phyloP scores from a whole-genome alignment of 306 rosid species.

The Betula pendula region DNA sequence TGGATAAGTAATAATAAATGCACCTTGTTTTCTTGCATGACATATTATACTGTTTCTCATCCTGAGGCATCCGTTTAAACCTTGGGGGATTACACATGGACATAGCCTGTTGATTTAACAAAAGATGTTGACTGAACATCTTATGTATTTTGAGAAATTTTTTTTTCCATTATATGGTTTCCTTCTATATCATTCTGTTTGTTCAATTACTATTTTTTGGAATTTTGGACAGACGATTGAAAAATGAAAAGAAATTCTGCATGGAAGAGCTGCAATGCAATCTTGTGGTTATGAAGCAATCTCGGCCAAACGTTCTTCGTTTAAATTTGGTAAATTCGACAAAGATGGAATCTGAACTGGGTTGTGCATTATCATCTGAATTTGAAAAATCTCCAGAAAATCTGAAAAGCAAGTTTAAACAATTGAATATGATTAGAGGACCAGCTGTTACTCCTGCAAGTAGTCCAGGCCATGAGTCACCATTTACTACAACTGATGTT shows the following conservation, averaged over 20 bases:
- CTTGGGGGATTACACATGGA: constrained; percentile 13
- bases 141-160: neutral
- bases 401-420: constrained; percentile 41
- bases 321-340: constrained; percentile 62
- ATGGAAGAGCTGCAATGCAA: constrained; percentile 88
- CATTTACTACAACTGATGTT: constrained; percentile 70
- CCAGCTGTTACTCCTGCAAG: constrained; percentile 77
- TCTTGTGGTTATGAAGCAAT: constrained; percentile 67
- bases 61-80: constrained; percentile 2
- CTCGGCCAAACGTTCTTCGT: constrained; percentile 74
- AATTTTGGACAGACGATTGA: constrained; percentile 57
- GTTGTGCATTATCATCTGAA: constrained; percentile 34
- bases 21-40: constrained; percentile 19
- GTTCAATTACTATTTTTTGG: constrained; percentile 21
- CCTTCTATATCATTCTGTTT: constrained; percentile 3
- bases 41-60: constrained; percentile 8
- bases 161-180: neutral
- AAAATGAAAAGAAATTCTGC: constrained; percentile 74
- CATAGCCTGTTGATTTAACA: constrained; percentile 12
- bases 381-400: constrained; percentile 36
- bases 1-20: constrained; percentile 71
- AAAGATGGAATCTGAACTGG: constrained; percentile 36
- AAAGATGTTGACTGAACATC: neutral
- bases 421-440: constrained; percentile 46
- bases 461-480: constrained; percentile 78